Conservation (phyloP, 2,329 filamentous ascomycete genomes). For the Ophiostoma tasmaniense region DNA sequence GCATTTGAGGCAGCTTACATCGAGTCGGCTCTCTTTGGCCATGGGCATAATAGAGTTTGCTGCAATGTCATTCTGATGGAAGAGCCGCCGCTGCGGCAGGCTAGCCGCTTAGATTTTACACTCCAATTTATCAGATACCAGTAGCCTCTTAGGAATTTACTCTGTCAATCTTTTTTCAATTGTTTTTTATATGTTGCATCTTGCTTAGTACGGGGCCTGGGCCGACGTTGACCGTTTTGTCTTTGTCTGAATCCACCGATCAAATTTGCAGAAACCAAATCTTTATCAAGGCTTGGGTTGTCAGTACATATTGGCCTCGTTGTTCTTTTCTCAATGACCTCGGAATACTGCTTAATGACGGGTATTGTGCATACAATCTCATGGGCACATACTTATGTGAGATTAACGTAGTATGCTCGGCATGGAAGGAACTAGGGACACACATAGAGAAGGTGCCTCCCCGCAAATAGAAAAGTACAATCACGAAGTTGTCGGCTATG, state of each 20-base stretch:
- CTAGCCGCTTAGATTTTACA: neutral
- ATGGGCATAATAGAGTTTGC: neutral
- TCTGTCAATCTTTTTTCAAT: neutral
- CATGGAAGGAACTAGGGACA: neutral
- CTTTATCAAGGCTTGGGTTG: neutral
- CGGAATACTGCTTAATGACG: neutral
- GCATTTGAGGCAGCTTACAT: neutral
- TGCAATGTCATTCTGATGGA: neutral
- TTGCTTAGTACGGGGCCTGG: neutral
- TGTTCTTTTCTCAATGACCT: neutral
- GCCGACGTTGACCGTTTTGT: neutral
- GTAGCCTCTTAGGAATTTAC: neutral
- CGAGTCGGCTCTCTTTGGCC: neutral
- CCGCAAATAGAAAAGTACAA: neutral
- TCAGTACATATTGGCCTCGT: neutral
- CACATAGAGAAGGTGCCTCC: neutral
- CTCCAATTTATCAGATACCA: neutral
- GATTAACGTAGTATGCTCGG: neutral
- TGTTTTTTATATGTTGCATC: neutral
- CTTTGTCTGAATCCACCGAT: neutral
- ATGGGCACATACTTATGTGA: neutral
- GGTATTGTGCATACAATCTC: neutral
- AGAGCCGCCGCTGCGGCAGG: neutral
- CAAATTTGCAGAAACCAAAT: neutral
- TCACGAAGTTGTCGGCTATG: neutral